Percentiles rank a stretch among this genome's conserved stretches.
Evolutionary conservation across 108 stramenopile genomes (phyloP).

Genomic region (Nitzschia sp.): DNA sequence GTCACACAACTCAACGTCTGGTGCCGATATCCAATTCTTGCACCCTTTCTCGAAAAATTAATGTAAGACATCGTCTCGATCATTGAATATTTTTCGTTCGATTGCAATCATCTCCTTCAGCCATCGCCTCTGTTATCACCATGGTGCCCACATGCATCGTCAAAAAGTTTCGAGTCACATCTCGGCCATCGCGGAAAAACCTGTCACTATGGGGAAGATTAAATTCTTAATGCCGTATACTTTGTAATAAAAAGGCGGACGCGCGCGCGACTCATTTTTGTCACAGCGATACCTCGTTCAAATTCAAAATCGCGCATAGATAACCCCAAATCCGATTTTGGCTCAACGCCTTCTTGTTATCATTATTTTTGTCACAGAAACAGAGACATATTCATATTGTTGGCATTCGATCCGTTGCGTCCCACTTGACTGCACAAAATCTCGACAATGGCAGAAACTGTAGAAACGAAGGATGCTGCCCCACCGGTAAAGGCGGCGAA

Average conservation of each 20-base stretch:
- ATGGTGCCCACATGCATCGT: neutral
- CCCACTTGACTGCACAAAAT: slow-evolving; percentile 1
- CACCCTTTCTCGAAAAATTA: neutral
- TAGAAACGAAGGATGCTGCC: slow-evolving; percentile 9
- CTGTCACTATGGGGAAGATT: neutral
- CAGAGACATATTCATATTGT: neutral
- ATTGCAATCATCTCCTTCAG: too few relatives aligned
- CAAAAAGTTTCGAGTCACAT: too few relatives aligned
- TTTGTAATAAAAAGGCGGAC: neutral
- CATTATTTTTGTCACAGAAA: neutral
- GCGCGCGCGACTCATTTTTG: neutral
- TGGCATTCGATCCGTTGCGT: slow-evolving; percentile 7
- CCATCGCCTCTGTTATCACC: neutral
- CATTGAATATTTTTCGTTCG: too few relatives aligned
- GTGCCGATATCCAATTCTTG: neutral
- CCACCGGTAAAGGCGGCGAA: neutral
- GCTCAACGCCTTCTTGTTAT: neutral
- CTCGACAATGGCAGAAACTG: slow-evolving; percentile 3
- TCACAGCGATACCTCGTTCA: neutral
- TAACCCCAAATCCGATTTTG: neutral
- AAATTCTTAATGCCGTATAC: neutral
- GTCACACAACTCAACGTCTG: slow-evolving; percentile 14
- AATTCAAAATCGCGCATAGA: neutral
- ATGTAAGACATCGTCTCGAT: too few relatives aligned
- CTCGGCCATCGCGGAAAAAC: too few relatives aligned